Percentiles rank a stretch among this genome's conserved stretches.
phyloP scores from a whole-genome alignment of 345 rosid genomes.

The Corchorus capsularis region DNA sequence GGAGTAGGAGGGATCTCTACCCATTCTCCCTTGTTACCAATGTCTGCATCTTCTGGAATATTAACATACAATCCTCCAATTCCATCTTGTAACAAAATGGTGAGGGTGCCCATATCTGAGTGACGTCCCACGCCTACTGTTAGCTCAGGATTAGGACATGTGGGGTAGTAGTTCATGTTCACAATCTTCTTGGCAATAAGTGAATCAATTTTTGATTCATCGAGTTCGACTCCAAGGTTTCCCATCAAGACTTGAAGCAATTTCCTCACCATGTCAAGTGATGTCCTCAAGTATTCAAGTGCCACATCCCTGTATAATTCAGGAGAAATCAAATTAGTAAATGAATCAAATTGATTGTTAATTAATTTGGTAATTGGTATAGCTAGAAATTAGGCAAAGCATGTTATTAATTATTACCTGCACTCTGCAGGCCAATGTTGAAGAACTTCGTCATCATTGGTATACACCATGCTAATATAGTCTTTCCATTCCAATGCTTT shows the following conservation, averaged over 20 bases:
- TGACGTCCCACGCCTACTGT: conserved; percentile 64
- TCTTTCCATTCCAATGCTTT: conserved; percentile 66
- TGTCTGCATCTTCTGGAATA: too few species aligned
- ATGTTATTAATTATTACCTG: conserved; percentile 30
- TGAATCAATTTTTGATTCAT: conserved; percentile 39
- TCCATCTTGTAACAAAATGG: too few species aligned
- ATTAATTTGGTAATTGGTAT: background rate
- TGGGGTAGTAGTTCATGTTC: conserved; percentile 64
- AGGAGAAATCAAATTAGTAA: too few species aligned
- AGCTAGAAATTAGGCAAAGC: too few species aligned
- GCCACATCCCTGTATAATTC: conserved; percentile 27
- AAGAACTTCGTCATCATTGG: conserved; percentile 55
- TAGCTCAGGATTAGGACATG: conserved; percentile 56
- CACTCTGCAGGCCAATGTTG: conserved; percentile 56
- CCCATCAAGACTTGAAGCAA: conserved; percentile 40
- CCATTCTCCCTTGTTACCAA: conserved; percentile 1
- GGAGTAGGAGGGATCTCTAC: conserved; percentile 41
- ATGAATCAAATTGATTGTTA: background rate
- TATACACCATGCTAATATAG: conserved; percentile 54
- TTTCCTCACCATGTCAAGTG: conserved; percentile 41
- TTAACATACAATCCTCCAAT: too few species aligned
- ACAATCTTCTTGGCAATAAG: conserved; percentile 45
- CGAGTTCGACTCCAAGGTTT: conserved; percentile 42
- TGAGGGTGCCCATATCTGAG: background rate
- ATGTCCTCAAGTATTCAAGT: conserved; percentile 42